Evolutionary conservation across 1,139 yeast genomes (phyloP).

Genomic region (Hanseniaspora sp.): DNA sequence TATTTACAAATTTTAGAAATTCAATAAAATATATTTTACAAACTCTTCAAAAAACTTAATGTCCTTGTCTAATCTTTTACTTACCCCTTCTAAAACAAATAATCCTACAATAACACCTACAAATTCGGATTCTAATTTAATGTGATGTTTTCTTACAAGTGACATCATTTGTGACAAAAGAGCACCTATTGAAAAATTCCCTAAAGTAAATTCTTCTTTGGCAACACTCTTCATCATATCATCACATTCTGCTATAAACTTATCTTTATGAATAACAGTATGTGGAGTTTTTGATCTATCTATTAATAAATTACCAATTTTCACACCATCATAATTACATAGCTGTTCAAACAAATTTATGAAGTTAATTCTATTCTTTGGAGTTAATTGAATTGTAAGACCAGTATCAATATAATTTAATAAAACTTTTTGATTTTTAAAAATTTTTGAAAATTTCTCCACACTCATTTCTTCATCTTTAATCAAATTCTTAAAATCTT

Average conservation of each 20-base stretch:
- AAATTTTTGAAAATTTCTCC: slow-evolving; percentile 42
- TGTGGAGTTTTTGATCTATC: slow-evolving; percentile 92
- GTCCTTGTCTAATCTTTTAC: slow-evolving; percentile 84
- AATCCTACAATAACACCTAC: slow-evolving; percentile 89
- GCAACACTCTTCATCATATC: slow-evolving; percentile 70
- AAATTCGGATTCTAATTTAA: slow-evolving; percentile 94
- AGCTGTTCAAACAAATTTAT: slow-evolving; percentile 80
- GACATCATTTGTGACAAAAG: slow-evolving; percentile 71
- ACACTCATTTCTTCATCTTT: slow-evolving; percentile 39
- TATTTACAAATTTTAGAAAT: neutral
- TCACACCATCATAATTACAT: slow-evolving; percentile 85
- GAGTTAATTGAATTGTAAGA: slow-evolving; percentile 76
- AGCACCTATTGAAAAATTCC: slow-evolving; percentile 86
- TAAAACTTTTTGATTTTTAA: slow-evolving; percentile 72
- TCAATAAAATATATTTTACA: slow-evolving; percentile 35
- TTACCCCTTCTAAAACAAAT: slow-evolving; percentile 81
- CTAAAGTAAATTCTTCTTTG: slow-evolving; percentile 80
- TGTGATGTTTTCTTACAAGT: slow-evolving; percentile 91
- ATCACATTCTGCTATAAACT: slow-evolving; percentile 80
- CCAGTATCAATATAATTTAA: slow-evolving; percentile 71
- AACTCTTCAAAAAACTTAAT: slow-evolving; percentile 90
- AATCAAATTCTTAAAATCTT: slow-evolving; percentile 12
- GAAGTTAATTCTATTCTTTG: slow-evolving; percentile 66
- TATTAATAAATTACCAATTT: slow-evolving; percentile 90
- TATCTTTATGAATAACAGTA: slow-evolving; percentile 70